Evolutionary conservation across 1,284 basidiomycete genomes (phyloP), one percentile per base, ranked within the genome.

Genomic region (Ustilago xerochloae): DNA sequence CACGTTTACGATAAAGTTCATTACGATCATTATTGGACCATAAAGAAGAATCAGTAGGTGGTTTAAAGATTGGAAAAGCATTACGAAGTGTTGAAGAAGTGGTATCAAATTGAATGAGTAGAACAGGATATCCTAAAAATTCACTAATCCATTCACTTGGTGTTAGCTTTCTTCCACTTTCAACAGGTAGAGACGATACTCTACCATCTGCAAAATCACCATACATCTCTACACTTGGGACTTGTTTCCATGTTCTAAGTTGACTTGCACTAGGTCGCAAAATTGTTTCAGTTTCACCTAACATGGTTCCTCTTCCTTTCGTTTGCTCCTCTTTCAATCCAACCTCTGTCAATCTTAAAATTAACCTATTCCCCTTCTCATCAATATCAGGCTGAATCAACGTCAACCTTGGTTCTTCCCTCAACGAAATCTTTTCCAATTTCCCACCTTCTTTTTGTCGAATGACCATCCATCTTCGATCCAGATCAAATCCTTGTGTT

Each of bases 21-120:
- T 16, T 22, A 2, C 38, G 29, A 36, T 72, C 68, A 1, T 0
- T 0, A 2, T 7, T 16, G 0, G 48, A 48, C 70, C 61, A 65
- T 0, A 24, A 4, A 2, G 16, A 0, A 3, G 38, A n/a, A 30
- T 74, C 62, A 16, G 38, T 28, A 16, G 79, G 75, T 0, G 75
- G 69, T 51, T 74, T 76, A 58, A 68, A 81, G 58, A 81, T 73
- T 0, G 79, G 79, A 39, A 77, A 79, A 0, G 77, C 66, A 12
- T 57, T 43, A 4, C 72, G 59, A 1, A 30, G 41, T 10, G 46
- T 54, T 1, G 24, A n/a, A 7, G 71, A 66, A 4, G 61, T 63
- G 4, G 54, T 52, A 47, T 79, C 79, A 13, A 81, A 81, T 26
- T 81, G 77, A 15, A 81, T 36, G 13, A 81, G 59, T 6, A 63